Conservation (phyloP, 2,329 filamentous ascomycete genomes). For the Alternaria angustiovoidea region DNA sequence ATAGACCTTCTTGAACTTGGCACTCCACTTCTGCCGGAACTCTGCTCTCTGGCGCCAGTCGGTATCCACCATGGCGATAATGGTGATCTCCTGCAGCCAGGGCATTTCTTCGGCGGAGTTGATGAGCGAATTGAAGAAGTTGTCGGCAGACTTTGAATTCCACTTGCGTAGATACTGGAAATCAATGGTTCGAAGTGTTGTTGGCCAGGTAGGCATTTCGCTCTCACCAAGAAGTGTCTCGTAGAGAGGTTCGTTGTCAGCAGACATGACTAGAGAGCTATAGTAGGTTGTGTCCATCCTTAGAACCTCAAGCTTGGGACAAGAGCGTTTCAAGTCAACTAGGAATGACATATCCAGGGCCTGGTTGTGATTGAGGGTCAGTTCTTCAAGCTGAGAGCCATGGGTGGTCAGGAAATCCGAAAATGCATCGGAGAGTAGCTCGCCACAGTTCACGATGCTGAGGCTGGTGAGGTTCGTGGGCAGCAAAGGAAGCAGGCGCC, state of each 20-base stretch:
- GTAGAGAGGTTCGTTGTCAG: constrained; percentile 79
- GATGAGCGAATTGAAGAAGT: constrained; percentile 81
- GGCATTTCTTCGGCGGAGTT: constrained; percentile 72
- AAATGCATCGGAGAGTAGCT: constrained; percentile 73
- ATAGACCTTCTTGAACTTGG: constrained; percentile 73
- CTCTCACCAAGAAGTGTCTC: constrained; percentile 67
- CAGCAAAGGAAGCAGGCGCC: constrained; percentile 71
- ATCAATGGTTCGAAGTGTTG: constrained; percentile 73
- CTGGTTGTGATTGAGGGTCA: constrained; percentile 81
- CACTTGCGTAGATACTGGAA: constrained; percentile 81
- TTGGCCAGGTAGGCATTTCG: constrained; percentile 81
- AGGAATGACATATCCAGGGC: constrained; percentile 80
- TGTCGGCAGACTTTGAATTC: constrained; percentile 72
- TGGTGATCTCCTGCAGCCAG: constrained; percentile 72
- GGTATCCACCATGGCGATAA: constrained; percentile 77
- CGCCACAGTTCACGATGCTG: constrained; percentile 80
- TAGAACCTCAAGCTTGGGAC: constrained; percentile 74
- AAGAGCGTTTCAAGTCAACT: constrained; percentile 68
- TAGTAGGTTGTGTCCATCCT: constrained; percentile 82
- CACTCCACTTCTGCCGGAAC: constrained; percentile 81
- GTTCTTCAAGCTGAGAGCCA: constrained; percentile 70
- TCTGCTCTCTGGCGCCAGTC: constrained; percentile 80
- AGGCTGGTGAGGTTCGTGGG: constrained; percentile 72
- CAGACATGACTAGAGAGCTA: constrained; percentile 71
- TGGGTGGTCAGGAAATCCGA: constrained; percentile 70